These are phyloP conservation scores for Glycyrrhiza uralensis DNA, from an alignment of 306 rosid species.

Conservation along the genomic window DNA sequence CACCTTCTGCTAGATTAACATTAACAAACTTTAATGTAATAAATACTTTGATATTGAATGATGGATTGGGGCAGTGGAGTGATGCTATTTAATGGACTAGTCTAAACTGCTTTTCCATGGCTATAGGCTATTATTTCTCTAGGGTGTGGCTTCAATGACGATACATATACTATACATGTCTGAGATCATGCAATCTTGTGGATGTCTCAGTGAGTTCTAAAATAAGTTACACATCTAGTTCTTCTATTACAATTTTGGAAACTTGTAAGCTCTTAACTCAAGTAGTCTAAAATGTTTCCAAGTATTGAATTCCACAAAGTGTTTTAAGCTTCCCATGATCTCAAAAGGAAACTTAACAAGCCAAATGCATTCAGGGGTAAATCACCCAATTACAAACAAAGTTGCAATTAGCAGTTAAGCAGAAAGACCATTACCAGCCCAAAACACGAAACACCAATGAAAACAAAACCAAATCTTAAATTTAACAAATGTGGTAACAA, in stretches of 20 bases:
- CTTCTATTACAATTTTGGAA: neutral
- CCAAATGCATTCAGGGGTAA: neutral
- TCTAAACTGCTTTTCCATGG: neutral
- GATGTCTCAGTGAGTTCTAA: neutral
- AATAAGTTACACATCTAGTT: slow-evolving; percentile 12
- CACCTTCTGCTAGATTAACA: neutral
- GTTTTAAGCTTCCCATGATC: neutral
- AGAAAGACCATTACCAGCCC: slow-evolving; percentile 9
- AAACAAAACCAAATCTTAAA: neutral
- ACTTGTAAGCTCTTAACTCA: neutral
- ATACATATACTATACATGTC: neutral
- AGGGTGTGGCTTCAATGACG: neutral
- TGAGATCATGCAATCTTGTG: neutral
- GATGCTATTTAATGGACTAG: neutral
- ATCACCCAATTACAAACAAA: neutral
- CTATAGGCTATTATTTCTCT: neutral
- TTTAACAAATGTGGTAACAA: neutral
- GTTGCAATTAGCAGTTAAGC: neutral
- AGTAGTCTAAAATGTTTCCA: neutral
- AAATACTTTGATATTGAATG: neutral
- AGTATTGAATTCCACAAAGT: neutral
- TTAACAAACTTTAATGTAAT: neutral
- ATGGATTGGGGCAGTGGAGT: neutral
- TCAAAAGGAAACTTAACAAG: neutral
- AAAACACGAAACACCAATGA: neutral